Evolutionary conservation across 805 yeast species (phyloP).

Genomic region (fission yeast (Schizosaccharomyces pombe)): DNA sequence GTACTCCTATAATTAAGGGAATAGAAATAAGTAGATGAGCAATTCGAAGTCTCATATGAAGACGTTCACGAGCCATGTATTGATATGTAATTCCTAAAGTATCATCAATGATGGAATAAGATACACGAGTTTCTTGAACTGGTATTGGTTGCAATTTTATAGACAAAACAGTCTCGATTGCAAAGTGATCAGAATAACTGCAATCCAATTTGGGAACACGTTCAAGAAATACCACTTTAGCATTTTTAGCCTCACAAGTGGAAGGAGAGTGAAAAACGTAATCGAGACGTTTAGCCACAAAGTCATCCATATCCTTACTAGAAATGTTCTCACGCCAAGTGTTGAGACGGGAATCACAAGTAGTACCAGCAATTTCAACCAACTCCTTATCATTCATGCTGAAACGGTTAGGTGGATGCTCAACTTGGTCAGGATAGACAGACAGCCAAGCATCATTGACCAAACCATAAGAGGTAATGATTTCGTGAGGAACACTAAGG

Average conservation of each 20-base stretch:
- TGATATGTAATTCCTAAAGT: constrained; percentile 18
- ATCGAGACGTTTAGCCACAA: constrained; percentile 72
- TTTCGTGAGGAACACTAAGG: constrained; percentile 17
- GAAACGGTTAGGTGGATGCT: not conserved
- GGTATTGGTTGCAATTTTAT: constrained; percentile 9
- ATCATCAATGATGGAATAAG: constrained; percentile 5
- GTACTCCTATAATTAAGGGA: constrained; percentile 26
- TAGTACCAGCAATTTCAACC: constrained; percentile 49
- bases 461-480: not conserved
- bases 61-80: constrained; percentile 29
- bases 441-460: constrained; percentile 59
- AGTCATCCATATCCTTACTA: constrained; percentile 17
- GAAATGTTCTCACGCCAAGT: constrained; percentile 40
- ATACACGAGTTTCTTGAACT: constrained; percentile 7
- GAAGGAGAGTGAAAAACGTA: constrained; percentile 56
- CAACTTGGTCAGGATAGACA: constrained; percentile 16
- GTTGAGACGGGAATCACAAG: constrained; percentile 71
- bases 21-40: constrained; percentile 39
- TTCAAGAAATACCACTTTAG: constrained; percentile 55
- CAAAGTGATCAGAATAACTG: constrained; percentile 85
- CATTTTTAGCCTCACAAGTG: constrained; percentile 30
- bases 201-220: constrained; percentile 26
- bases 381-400: constrained; percentile 27
- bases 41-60: constrained; percentile 44
- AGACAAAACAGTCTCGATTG: too few relatives aligned